Evolutionary conservation across 2,329 filamentous ascomycete genomes (phyloP).

Genomic region (Stemphylium vesicarium): DNA sequence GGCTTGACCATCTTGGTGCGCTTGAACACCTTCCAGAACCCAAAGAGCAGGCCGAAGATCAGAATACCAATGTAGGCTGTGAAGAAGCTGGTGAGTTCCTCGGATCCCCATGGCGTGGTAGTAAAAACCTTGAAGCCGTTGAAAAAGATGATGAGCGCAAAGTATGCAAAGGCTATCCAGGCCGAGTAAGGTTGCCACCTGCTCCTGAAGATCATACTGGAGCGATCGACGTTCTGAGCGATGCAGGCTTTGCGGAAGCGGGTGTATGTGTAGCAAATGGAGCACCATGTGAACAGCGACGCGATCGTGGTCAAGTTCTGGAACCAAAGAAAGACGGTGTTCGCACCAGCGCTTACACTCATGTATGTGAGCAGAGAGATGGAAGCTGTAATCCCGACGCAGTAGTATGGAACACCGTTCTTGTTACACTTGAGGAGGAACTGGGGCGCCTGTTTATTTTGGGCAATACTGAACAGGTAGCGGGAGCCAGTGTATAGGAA

Average conservation of each 20-base stretch:
- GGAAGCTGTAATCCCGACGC: constrained; percentile 46
- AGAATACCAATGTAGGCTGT: constrained; percentile 57
- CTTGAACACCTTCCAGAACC: constrained; percentile 71
- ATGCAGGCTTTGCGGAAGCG: constrained; percentile 58
- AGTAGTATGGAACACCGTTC: constrained; percentile 51
- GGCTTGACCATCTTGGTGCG: constrained; percentile 60
- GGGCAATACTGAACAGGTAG: constrained; percentile 57
- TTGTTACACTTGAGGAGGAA: constrained; percentile 59
- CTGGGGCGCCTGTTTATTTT: constrained; percentile 60
- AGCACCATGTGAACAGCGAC: constrained; percentile 62
- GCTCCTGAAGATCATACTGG: constrained; percentile 57
- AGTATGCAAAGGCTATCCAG: constrained; percentile 64
- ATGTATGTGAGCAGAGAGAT: constrained; percentile 59
- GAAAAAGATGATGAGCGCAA: constrained; percentile 63
- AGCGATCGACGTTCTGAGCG: constrained; percentile 63
- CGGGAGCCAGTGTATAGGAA: constrained; percentile 64
- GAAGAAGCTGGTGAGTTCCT: constrained; percentile 54
- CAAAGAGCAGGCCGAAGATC: constrained; percentile 56
- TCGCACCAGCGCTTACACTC: constrained; percentile 54
- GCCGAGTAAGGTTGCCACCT: constrained; percentile 62
- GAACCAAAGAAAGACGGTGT: constrained; percentile 69
- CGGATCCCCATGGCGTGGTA: constrained; percentile 46
- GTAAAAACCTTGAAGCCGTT: constrained; percentile 69
- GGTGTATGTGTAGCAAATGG: constrained; percentile 62
- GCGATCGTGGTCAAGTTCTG: constrained; percentile 69